Evolutionary conservation across 495 filamentous ascomycete species (phyloP).

Genomic region (Collariella sp.): DNA sequence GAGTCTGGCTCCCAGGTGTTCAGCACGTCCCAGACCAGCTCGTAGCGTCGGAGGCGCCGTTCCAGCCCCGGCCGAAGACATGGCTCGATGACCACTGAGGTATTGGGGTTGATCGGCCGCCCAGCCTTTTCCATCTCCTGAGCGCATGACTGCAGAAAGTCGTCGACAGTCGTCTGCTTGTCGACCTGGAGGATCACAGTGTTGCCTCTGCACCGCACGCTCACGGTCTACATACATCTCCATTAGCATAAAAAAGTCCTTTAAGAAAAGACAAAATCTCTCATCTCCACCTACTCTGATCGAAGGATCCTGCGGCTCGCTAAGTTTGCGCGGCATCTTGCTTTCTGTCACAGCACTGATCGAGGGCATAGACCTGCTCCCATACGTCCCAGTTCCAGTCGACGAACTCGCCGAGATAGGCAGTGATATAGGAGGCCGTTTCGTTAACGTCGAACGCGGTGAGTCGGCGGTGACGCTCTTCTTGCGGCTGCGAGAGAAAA

Average conservation of each 20-base stretch:
- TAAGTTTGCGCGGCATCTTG: neutral
- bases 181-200: conserved; percentile 58
- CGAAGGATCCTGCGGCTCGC: conserved; percentile 72
- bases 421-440: conserved; percentile 8
- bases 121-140: conserved; percentile 35
- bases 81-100: conserved; percentile 63
- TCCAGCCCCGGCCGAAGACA: conserved; percentile 72
- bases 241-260: conserved; percentile 23
- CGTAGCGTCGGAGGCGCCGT: conserved; percentile 75
- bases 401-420: conserved; percentile 16
- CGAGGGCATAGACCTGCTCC: conserved; percentile 8
- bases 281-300: conserved; percentile 49
- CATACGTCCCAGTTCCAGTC: neutral
- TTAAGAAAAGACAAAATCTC: neutral
- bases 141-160: conserved; percentile 55
- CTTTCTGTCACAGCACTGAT: neutral
- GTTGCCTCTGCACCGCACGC: conserved; percentile 56
- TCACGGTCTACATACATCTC: conserved; percentile 11
- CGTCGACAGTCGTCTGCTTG: conserved; percentile 62
- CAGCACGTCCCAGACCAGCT: conserved; percentile 78
- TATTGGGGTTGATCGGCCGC: conserved; percentile 49
- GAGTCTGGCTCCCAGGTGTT: conserved; percentile 83
- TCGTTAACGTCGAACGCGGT: conserved; percentile 7
- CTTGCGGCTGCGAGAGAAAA: conserved; percentile 29
- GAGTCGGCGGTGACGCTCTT: conserved; percentile 11